Evolutionary conservation across 352 stramenopile species (phyloP).

Genomic region (Albugo laibachii): DNA sequence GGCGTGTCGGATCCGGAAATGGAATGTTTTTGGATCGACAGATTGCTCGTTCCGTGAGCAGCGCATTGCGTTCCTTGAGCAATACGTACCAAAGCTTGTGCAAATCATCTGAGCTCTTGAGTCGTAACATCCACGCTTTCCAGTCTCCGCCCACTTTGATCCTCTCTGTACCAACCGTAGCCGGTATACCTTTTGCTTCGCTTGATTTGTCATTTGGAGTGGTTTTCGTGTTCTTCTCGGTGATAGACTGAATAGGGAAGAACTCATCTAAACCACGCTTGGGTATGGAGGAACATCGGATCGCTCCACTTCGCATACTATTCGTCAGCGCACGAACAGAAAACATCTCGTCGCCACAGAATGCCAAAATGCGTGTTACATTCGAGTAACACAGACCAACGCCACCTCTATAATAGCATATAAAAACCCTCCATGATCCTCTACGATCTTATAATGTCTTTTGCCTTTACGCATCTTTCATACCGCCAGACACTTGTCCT

Average conservation of each 20-base stretch:
- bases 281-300: conserved; percentile 6
- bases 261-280: conserved; percentile 53
- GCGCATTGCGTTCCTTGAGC: conserved; percentile 95
- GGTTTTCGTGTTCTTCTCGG: conserved; percentile 17
- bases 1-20: conserved; percentile 59
- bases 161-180: conserved; percentile 28
- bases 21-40: conserved; percentile 49
- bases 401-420: no score
- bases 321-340: no score
- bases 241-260: conserved; percentile 32
- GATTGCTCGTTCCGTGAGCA: conserved; percentile 86
- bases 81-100: conserved; percentile 97
- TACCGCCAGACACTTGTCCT: neutral
- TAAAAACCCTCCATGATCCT: no score
- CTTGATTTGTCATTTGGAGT: conserved; percentile 29
- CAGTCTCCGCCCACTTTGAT: conserved; percentile 80
- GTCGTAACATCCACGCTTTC: conserved; percentile 89
- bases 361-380: no score
- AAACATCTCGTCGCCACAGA: no score
- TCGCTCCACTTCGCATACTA: no score
- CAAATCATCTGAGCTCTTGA: conserved; percentile 96
- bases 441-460: neutral
- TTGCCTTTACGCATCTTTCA: neutral
- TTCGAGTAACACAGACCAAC: no score
- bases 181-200: conserved; percentile 15